Conservation (phyloP, 1,284 basidiomycete species). For the Neolentinus lepideus region DNA sequence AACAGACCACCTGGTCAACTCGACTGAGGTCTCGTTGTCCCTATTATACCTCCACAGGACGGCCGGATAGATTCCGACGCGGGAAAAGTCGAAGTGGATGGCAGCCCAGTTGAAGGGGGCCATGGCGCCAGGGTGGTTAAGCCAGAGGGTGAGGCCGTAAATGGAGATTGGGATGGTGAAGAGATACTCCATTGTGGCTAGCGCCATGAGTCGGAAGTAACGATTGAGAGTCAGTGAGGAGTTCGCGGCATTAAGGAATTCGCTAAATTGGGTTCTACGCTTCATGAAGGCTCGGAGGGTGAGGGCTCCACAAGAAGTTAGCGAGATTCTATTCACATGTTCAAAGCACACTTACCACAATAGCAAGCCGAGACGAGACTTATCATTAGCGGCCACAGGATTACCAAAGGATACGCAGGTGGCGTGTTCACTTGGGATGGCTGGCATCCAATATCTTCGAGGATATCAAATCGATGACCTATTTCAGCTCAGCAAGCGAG, state of each 20-base stretch:
- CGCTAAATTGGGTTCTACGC: conserved; percentile 29
- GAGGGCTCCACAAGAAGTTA: no score
- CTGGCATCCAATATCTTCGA: conserved; percentile 30
- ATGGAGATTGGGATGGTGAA: conserved; percentile 41
- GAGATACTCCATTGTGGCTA: conserved; percentile 39
- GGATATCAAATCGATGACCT: conserved; percentile 33
- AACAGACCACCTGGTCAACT: conserved; percentile 31
- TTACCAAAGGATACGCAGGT: conserved; percentile 25
- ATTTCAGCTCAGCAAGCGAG: no score
- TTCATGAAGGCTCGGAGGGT: conserved; percentile 29
- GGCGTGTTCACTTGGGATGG: conserved; percentile 22
- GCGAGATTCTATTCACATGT: no score
- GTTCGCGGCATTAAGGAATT: conserved; percentile 27
- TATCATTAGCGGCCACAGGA: conserved; percentile 27
- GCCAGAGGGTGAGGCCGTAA: no score
- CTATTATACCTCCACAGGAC: conserved; percentile 23
- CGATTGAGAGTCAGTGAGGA: conserved; percentile 34
- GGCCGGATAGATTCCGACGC: conserved; percentile 16
- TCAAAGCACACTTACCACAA: conserved; percentile 28
- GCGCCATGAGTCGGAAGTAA: conserved; percentile 58
- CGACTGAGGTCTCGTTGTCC: conserved; percentile 14
- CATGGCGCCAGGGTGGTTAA: no score
- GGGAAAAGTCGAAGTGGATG: conserved; percentile 29
- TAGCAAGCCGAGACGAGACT: conserved; percentile 21
- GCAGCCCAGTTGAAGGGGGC: conserved; percentile 30